Percentiles rank a stretch among this genome's conserved stretches.
Conservation (phyloP, 2,329 filamentous ascomycete genomes). For the Pseudogymnoascus verrucosus region DNA sequence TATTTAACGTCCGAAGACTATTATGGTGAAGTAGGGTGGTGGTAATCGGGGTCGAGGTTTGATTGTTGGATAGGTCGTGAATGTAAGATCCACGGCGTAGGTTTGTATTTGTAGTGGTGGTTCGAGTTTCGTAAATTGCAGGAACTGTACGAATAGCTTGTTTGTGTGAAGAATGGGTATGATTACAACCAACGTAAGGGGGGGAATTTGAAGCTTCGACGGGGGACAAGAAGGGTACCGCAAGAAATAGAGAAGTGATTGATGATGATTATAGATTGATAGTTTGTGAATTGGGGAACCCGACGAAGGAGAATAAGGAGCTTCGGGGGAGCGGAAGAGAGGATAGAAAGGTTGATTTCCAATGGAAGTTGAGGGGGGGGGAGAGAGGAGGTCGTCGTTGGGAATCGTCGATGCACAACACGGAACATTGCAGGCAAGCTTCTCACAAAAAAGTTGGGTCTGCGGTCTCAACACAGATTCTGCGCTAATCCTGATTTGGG, state of each 20-base stretch:
- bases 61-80: background rate
- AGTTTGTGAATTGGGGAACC: background rate
- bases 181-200: constrained; percentile 8
- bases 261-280: constrained; percentile 7
- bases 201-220: constrained; percentile 3
- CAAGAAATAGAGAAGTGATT: constrained; percentile 1
- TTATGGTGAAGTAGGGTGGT: constrained; percentile 9
- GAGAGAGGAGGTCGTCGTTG: background rate
- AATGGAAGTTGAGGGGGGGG: background rate
- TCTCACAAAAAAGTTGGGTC: constrained; percentile 8
- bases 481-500: background rate
- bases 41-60: background rate
- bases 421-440: background rate
- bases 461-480: constrained; percentile 2
- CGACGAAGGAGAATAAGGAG: background rate
- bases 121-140: background rate
- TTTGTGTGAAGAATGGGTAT: background rate
- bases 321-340: background rate
- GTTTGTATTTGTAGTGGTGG: background rate
- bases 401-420: background rate
- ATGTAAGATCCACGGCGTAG: background rate
- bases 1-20: constrained; percentile 25
- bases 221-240: background rate
- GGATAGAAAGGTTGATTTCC: background rate
- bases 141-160: background rate